phyloP scores from a whole-genome alignment of 1,284 basidiomycete genomes.

The Pseudozyma sp. region DNA sequence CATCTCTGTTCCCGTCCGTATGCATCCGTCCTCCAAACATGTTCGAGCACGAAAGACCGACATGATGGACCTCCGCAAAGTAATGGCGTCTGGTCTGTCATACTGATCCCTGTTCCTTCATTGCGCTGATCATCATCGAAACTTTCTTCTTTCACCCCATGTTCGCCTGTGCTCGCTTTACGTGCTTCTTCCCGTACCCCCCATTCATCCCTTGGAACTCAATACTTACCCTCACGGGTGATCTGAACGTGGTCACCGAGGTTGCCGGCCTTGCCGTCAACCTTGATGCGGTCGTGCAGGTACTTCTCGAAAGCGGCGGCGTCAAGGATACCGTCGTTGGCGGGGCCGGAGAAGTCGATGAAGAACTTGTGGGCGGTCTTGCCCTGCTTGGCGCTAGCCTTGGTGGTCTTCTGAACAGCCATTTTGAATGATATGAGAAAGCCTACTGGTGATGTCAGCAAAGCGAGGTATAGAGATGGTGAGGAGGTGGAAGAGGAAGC shows the following conservation, averaged over 20 bases:
- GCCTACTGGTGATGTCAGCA: conserved; percentile 58
- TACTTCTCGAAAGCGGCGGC: conserved; percentile 91
- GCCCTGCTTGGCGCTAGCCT: conserved; percentile 69
- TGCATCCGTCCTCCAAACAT: too few species aligned
- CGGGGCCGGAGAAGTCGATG: conserved; percentile 94
- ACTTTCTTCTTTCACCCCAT: not conserved
- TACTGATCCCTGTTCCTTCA: not conserved
- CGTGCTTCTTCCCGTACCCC: not conserved
- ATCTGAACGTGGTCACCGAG: conserved; percentile 71
- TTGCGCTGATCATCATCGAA: not conserved
- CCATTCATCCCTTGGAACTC: not conserved
- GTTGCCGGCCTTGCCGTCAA: conserved; percentile 75
- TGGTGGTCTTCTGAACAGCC: conserved; percentile 64
- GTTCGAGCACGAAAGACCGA: too few species aligned
- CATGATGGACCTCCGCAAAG: too few species aligned
- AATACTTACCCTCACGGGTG: conserved; percentile 68
- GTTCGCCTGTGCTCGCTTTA: not conserved
- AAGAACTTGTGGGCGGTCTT: conserved; percentile 89
- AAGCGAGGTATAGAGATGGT: conserved; percentile 49
- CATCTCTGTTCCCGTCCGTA: too few species aligned
- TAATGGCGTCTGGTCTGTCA: not conserved
- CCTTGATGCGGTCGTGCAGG: conserved; percentile 93
- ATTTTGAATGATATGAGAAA: conserved; percentile 39
- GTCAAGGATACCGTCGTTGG: conserved; percentile 89
- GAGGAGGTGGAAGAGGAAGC: not conserved